Evolutionary conservation across 768 basidiomycete species (phyloP), one percentile per base, ranked within the genome.

Genomic region (Serendipita sp.): DNA sequence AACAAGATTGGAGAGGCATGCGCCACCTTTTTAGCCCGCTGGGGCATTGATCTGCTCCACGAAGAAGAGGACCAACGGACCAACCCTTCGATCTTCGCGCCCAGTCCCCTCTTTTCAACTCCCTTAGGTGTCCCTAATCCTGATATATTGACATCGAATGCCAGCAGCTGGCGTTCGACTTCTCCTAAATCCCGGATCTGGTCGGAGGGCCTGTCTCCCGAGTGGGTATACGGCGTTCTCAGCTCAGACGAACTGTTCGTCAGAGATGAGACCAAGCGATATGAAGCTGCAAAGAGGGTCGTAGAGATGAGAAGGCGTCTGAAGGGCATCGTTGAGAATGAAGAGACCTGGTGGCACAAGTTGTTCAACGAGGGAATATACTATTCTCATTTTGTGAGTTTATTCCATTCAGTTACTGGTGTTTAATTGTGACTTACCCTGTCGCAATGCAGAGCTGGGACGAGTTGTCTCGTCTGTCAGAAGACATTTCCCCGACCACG

Each of bases 1-100:
- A 83, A 91, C 73, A 94, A 91, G 75, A 89, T 96, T 64, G 93
- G 93, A 11, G 91, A 95, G 73, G 86, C 90, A 0, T 86, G 86
- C 68, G 81, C 82, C 2, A 90, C 87, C 72, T 97, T 92, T 91
- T 76, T 96, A 16, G 80, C 85, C 0, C 78, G 89, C 48, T 97
- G 93, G 93, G 89, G 85, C 0, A 71, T 74, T 11, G 92, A 96
- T 70, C 78, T 95, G 66, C 78, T 95, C n/a, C 69, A 70, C 6
- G 77, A 80, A 36, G 88, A 91, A 69, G 80, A 83, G 67, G 73
- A 73, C 45, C 3, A 62, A 50, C 40, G 40, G 40, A 2, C 40
- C 13, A 15, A 53, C 60, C 15, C 11, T 46, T 27, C 44, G 16
- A 23, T 48, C 66, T 29, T 65, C 36, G 55, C 55, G 10, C 55